A percentile compares a stretch with the other conserved stretches of the same genome.
These are phyloP conservation scores for Prunella vulgaris DNA, from an alignment of 257 asterid species.

Conservation along the genomic window DNA sequence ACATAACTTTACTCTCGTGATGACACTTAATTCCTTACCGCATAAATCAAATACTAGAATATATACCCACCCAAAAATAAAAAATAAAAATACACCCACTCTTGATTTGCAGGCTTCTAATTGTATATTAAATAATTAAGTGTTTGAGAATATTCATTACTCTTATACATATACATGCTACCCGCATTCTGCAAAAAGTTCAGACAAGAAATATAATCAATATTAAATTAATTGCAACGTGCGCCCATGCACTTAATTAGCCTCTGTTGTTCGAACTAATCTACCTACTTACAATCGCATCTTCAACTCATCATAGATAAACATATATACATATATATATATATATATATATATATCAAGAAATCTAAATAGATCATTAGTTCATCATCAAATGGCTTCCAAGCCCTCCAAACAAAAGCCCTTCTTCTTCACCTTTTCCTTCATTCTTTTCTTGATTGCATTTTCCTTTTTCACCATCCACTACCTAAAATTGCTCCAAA, in stretches of 20 bases:
- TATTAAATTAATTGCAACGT: slow-evolving; percentile 27
- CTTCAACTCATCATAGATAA: background rate
- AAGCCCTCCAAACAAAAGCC: slow-evolving; percentile 35
- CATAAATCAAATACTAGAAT: background rate
- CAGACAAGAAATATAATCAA: slow-evolving; percentile 4
- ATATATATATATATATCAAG: background rate
- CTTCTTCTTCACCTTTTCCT: slow-evolving; percentile 15
- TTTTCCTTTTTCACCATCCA: slow-evolving; percentile 30
- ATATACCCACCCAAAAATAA: background rate
- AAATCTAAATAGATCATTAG: background rate
- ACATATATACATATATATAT: too few species aligned
- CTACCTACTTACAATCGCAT: slow-evolving; percentile 19
- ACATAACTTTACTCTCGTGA: too few species aligned
- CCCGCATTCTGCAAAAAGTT: slow-evolving; percentile 17
- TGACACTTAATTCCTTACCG: background rate
- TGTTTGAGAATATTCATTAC: slow-evolving; percentile 15
- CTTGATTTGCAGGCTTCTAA: slow-evolving; percentile 9
- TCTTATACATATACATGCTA: slow-evolving; percentile 24
- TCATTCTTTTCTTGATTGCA: slow-evolving; percentile 36
- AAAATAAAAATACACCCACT: background rate
- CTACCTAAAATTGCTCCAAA: slow-evolving; percentile 23
- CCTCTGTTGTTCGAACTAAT: background rate
- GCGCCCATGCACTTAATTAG: slow-evolving; percentile 45
- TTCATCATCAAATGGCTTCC: slow-evolving; percentile 42
- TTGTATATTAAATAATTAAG: background rate